Conservation (phyloP, 2,329 filamentous ascomycete genomes). For the Curvularia lunata region DNA sequence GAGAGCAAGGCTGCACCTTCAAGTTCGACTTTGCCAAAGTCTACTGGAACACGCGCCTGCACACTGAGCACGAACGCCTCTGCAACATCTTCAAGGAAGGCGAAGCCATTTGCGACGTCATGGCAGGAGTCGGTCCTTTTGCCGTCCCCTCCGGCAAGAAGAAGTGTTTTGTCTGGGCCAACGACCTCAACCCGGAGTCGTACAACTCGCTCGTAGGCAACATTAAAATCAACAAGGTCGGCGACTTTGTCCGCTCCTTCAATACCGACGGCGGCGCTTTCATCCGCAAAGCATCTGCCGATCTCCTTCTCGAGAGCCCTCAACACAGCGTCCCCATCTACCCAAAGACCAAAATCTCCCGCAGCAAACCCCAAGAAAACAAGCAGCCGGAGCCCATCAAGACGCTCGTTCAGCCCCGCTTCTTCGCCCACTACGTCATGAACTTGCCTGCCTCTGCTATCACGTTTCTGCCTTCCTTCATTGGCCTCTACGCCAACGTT, state of each 20-base stretch:
- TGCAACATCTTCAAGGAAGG: slow-evolving; percentile 78
- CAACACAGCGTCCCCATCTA: slow-evolving; percentile 58
- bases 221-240: slow-evolving; percentile 78
- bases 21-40: slow-evolving; percentile 94
- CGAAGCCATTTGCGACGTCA: slow-evolving; percentile 92
- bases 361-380: slow-evolving; percentile 29
- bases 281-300: slow-evolving; percentile 72
- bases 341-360: slow-evolving; percentile 43
- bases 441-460: slow-evolving; percentile 92
- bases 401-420: slow-evolving; percentile 65
- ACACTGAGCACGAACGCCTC: slow-evolving; percentile 85
- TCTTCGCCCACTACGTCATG: slow-evolving; percentile 95
- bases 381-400: slow-evolving; percentile 43
- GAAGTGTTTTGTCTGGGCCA: slow-evolving; percentile 91
- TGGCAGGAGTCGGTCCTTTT: slow-evolving; percentile 97
- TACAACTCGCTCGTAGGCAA: slow-evolving; percentile 74
- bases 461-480: slow-evolving; percentile 78
- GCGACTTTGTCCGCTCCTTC: slow-evolving; percentile 73
- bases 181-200: slow-evolving; percentile 94
- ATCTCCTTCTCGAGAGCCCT: slow-evolving; percentile 61
- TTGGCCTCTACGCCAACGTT: slow-evolving; percentile 76
- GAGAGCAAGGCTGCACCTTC: slow-evolving; percentile 85
- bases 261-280: slow-evolving; percentile 84
- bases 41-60: slow-evolving; percentile 95
- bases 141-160: slow-evolving; percentile 90